These are phyloP conservation scores for Phytophthora uliginosa DNA, from an alignment of 352 stramenopile genomes.

Conservation along the genomic window DNA sequence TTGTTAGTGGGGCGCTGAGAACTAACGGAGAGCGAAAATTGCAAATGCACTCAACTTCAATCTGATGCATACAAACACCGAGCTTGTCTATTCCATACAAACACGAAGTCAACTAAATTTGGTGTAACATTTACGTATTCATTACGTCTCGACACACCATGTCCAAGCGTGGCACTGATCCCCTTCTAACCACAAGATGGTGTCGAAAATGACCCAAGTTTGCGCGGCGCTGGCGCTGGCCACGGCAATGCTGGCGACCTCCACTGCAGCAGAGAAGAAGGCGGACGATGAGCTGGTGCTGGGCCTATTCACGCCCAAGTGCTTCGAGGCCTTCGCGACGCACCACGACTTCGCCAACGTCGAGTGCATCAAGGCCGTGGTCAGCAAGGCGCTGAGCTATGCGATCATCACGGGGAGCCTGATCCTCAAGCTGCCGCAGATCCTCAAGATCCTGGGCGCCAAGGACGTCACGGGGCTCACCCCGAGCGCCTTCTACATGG, in stretches of 20 bases:
- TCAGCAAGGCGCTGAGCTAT: slow-evolving; percentile 89
- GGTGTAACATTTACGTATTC: background rate
- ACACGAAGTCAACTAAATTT: background rate
- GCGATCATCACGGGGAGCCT: slow-evolving; percentile 88
- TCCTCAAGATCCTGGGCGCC: slow-evolving; percentile 88
- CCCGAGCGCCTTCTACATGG: slow-evolving; percentile 91
- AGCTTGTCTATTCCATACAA: background rate
- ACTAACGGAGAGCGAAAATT: no score
- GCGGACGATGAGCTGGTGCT: slow-evolving; percentile 66
- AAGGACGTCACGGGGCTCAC: slow-evolving; percentile 89
- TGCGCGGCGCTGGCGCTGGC: slow-evolving; percentile 20
- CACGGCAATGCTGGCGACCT: slow-evolving; percentile 20
- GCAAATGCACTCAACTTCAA: slow-evolving; percentile 16
- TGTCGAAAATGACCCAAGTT: slow-evolving; percentile 28
- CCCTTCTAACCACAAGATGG: background rate
- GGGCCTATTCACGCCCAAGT: slow-evolving; percentile 78
- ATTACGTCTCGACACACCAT: slow-evolving; percentile 9
- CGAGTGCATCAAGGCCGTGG: slow-evolving; percentile 83
- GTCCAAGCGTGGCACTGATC: background rate
- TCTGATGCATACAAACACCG: slow-evolving; percentile 12
- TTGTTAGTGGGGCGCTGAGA: no score
- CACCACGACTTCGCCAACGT: slow-evolving; percentile 88
- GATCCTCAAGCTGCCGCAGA: slow-evolving; percentile 92
- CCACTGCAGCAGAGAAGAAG: slow-evolving; percentile 18
- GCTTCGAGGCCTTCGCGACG: slow-evolving; percentile 85